These are phyloP conservation scores for Galerina marginata DNA, from an alignment of 768 basidiomycete genomes.

Conservation along the genomic window DNA sequence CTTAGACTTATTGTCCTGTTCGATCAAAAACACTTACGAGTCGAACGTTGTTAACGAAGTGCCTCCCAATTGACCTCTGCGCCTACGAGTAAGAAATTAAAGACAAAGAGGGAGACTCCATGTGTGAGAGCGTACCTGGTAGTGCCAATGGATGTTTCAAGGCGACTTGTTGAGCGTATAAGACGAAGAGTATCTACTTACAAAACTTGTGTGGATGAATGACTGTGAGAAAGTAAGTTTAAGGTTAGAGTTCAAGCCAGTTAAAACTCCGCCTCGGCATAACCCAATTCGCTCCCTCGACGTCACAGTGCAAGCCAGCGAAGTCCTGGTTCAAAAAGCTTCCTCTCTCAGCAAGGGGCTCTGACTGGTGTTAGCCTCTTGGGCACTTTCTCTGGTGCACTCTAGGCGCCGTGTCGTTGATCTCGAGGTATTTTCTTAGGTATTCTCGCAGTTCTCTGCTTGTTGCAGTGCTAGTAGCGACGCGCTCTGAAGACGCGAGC, in stretches of 20 bases:
- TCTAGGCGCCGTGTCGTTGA: no score
- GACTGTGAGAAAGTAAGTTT: constrained; percentile 34
- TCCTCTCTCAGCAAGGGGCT: neutral
- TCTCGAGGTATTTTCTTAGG: no score
- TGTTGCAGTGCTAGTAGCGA: neutral
- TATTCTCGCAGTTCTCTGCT: neutral
- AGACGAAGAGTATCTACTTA: constrained; percentile 18
- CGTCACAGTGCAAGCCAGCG: neutral
- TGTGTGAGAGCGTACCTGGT: constrained; percentile 51
- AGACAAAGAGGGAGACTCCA: neutral
- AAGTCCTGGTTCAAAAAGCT: neutral
- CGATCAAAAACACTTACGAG: constrained; percentile 19
- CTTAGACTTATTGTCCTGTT: neutral
- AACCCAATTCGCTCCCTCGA: constrained; percentile 18
- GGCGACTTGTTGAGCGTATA: constrained; percentile 55
- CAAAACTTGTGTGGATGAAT: constrained; percentile 41
- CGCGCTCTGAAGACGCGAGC: constrained; percentile 5
- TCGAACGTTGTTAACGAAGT: constrained; percentile 42
- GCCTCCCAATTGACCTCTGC: constrained; percentile 96
- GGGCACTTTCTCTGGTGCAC: neutral
- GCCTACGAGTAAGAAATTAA: constrained; percentile 20
- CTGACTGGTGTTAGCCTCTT: neutral
- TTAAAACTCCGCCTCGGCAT: constrained; percentile 28
- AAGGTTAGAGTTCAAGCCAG: constrained; percentile 37
- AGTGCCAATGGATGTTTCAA: constrained; percentile 97